These are phyloP conservation scores for Xylariaceae sp. DNA, from an alignment of 2,329 filamentous ascomycete species.

Conservation along the genomic window DNA sequence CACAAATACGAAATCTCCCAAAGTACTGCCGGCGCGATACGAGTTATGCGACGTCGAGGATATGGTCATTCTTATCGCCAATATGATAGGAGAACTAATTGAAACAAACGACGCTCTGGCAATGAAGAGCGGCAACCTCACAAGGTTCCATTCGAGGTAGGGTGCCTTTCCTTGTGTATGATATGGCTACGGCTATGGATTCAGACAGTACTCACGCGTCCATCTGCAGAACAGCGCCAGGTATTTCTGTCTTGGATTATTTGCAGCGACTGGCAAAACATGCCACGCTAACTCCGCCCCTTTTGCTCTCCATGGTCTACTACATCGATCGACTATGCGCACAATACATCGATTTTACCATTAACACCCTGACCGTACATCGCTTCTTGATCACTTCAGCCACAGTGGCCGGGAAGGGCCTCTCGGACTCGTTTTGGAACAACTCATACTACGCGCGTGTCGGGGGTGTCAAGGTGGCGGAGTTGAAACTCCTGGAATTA, in stretches of 20 bases:
- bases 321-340: conserved; percentile 95
- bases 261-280: conserved; percentile 88
- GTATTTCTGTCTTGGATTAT: conserved; percentile 92
- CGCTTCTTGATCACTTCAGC: conserved; percentile 94
- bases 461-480: conserved; percentile 83
- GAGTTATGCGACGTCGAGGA: conserved; percentile 78
- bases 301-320: conserved; percentile 97
- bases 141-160: conserved; percentile 89
- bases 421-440: conserved; percentile 97
- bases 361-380: conserved; percentile 93
- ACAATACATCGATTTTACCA: conserved; percentile 89
- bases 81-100: conserved; percentile 94
- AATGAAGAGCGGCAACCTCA: conserved; percentile 77
- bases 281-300: conserved; percentile 84
- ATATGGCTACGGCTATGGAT: background rate
- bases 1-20: conserved; percentile 47
- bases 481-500: conserved; percentile 84
- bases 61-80: conserved; percentile 82
- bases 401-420: conserved; percentile 90
- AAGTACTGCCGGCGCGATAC: conserved; percentile 66
- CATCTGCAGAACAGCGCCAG: conserved; percentile 58
- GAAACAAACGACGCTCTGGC: conserved; percentile 86
- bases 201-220: conserved; percentile 10
- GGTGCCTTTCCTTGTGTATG: conserved; percentile 11
- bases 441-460: conserved; percentile 94